Conservation (phyloP, 768 basidiomycete species). For the Sistotremastrum suecicum region DNA sequence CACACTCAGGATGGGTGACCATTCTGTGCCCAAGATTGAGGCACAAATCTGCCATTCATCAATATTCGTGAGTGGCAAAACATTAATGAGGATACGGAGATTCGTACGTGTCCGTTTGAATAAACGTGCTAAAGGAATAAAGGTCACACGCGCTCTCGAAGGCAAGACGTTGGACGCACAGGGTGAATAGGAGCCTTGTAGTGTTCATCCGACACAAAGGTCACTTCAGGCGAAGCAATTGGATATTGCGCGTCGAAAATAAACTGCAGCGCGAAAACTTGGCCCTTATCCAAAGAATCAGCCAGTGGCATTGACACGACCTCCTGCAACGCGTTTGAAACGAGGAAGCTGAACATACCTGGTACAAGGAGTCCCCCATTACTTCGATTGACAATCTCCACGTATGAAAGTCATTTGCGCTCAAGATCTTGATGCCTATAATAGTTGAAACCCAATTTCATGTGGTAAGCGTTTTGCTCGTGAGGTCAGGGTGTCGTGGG, state of each 20-base stretch:
- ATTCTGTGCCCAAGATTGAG: slow-evolving; percentile 78
- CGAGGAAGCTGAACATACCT: slow-evolving; percentile 25
- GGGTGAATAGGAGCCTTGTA: slow-evolving; percentile 67
- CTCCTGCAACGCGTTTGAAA: slow-evolving; percentile 1
- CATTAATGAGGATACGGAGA: slow-evolving; percentile 4
- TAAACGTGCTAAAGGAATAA: slow-evolving; percentile 52
- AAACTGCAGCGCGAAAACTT: slow-evolving; percentile 67
- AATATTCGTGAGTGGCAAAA: slow-evolving; percentile 5
- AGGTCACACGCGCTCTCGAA: neutral
- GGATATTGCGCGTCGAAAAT: slow-evolving; percentile 74
- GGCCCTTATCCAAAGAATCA: slow-evolving; percentile 35
- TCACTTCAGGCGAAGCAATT: slow-evolving; percentile 77
- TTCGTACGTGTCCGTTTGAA: slow-evolving; percentile 70
- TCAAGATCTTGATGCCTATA: slow-evolving; percentile 56
- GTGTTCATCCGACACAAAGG: slow-evolving; percentile 58
- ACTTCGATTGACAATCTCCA: slow-evolving; percentile 76
- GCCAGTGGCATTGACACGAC: slow-evolving; percentile 1
- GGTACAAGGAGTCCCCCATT: slow-evolving; percentile 69
- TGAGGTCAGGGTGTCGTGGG: neutral
- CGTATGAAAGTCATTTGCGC: slow-evolving; percentile 62
- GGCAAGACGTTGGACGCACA: slow-evolving; percentile 27
- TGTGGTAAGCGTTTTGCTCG: neutral
- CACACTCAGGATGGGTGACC: slow-evolving; percentile 82
- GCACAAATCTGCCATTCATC: slow-evolving; percentile 56
- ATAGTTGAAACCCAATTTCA: slow-evolving; percentile 5